Base-by-base conservation (phyloP, 2,329 filamentous ascomycete species). In the Xylaria sp. region DNA sequence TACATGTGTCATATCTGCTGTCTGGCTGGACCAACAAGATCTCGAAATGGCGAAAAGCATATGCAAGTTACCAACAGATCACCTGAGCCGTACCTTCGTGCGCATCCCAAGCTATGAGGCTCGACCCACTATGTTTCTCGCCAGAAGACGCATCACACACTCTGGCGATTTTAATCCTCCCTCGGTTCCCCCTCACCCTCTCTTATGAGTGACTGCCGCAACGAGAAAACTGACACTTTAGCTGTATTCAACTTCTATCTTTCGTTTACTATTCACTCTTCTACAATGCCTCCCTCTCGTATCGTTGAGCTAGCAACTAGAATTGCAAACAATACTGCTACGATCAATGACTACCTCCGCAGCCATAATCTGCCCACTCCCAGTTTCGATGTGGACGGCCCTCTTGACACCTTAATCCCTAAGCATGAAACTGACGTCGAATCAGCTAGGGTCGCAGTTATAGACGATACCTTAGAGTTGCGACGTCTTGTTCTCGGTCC, bases 391-490 rank as follows among this genome's bases (percentile, higher is more conserved):
- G 46, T 68, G n/a, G 55, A 69, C 15, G 65, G 57, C 3, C 67
- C 69, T 14, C 35, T 7, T 12, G 60, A 67, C 17, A 51, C 42
- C 3, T 25, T 56, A 7, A 47, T 69, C 11, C 65, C 68, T 3
- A 66, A 68, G 33, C 3, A 61, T 23, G 65, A 66, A 45, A 2
- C 33, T 3, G 62, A 66, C 0, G 15, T 63, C 9, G 57, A 68
- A 43, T 46, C 61, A 9, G 61, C 66, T 6, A 69, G 66, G 11
- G 57, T 62, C 11, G 66, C 69, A 1, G 57, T 70, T 3, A 65
- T 70, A 12, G 68, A 72, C 14, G 69, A 71, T 33, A 69, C 68
- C 3, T 11, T 56, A 15, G 65, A 72, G 25, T 57, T 72, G 7
- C 67, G 68, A 35, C 63, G 58, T 4, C 57, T 71, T 3, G 46